Percentiles rank a stretch among this genome's conserved stretches.
phyloP scores from a whole-genome alignment of 2,329 filamentous ascomycete species.

The Aspergillus candidus region DNA sequence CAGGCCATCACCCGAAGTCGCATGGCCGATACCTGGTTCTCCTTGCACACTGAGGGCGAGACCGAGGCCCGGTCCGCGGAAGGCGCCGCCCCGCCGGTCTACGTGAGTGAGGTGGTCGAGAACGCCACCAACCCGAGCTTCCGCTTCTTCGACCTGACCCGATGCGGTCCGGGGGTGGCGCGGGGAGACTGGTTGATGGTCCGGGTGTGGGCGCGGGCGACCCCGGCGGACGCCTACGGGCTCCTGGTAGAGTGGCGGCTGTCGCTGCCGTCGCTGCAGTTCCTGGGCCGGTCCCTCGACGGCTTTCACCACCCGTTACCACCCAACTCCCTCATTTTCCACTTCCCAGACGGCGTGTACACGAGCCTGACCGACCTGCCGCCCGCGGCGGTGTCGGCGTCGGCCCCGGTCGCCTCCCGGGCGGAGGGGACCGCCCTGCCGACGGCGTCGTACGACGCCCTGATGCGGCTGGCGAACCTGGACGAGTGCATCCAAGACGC shows the following conservation, averaged over 20 bases:
- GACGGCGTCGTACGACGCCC: constrained; percentile 76
- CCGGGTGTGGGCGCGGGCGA: constrained; percentile 64
- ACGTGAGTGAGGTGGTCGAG: constrained; percentile 76
- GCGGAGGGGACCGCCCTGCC: constrained; percentile 46
- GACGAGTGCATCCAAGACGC: constrained; percentile 90
- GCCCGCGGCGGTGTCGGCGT: constrained; percentile 28
- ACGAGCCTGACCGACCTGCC: constrained; percentile 65
- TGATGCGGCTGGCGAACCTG: constrained; percentile 82
- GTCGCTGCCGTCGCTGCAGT: constrained; percentile 67
- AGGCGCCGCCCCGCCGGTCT: constrained; percentile 65
- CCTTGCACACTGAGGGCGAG: constrained; percentile 58
- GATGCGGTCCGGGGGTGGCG: constrained; percentile 57
- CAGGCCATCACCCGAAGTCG: constrained; percentile 64
- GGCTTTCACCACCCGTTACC: constrained; percentile 67
- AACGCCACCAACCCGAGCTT: constrained; percentile 90
- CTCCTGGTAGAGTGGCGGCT: constrained; percentile 67
- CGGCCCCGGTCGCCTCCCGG: constrained; percentile 23
- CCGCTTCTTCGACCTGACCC: constrained; percentile 69
- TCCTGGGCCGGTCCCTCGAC: constrained; percentile 62
- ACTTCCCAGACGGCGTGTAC: constrained; percentile 82
- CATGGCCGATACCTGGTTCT: constrained; percentile 85
- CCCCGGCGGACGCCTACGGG: constrained; percentile 50
- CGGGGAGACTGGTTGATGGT: constrained; percentile 60
- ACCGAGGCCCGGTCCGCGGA: no score
- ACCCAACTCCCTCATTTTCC: constrained; percentile 75